Percentiles rank a stretch among this genome's conserved stretches.
Evolutionary conservation across 441 rosid genomes (phyloP).

Genomic region (Pelargonium cotyledonis): DNA sequence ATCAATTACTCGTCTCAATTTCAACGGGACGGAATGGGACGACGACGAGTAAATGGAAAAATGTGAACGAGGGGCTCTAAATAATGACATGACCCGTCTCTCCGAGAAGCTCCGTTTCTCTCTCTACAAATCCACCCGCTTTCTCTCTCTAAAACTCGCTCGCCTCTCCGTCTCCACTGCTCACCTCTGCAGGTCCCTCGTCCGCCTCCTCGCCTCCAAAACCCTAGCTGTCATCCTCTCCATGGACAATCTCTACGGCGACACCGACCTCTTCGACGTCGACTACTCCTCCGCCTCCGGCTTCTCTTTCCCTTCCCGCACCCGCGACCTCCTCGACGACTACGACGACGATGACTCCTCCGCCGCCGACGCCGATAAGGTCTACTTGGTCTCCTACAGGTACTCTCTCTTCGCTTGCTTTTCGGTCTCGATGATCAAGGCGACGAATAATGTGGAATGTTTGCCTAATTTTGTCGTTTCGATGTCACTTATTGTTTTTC

Average conservation of each 20-base stretch:
- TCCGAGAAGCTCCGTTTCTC: conserved; percentile 14
- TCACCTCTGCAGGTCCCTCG: conserved; percentile 19
- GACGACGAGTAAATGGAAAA: not conserved
- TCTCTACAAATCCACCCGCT: conserved; percentile 25
- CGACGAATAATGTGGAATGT: too few relatives aligned
- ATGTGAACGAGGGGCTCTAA: not conserved
- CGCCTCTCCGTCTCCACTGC: conserved; percentile 15
- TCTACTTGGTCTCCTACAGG: conserved; percentile 9
- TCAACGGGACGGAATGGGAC: not conserved
- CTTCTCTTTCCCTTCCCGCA: not conserved
- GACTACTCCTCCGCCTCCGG: not conserved
- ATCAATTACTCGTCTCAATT: not conserved
- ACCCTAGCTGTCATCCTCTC: not conserved
- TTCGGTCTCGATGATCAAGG: too few relatives aligned
- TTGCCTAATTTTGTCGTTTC: not conserved
- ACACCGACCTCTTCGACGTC: conserved; percentile 10
- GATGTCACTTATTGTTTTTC: not conserved
- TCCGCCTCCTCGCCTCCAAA: conserved; percentile 13
- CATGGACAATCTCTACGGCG: conserved; percentile 10
- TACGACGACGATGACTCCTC: conserved; percentile 3
- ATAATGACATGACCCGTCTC: conserved; percentile 7
- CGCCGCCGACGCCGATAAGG: conserved; percentile 9
- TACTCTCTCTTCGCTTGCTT: not conserved
- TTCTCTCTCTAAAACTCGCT: conserved; percentile 7
- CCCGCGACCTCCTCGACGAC: conserved; percentile 1